Evolutionary conservation across 176 grass and related monocot species (phyloP), one percentile per base, ranked within the genome.

Genomic region (Typha latifolia): DNA sequence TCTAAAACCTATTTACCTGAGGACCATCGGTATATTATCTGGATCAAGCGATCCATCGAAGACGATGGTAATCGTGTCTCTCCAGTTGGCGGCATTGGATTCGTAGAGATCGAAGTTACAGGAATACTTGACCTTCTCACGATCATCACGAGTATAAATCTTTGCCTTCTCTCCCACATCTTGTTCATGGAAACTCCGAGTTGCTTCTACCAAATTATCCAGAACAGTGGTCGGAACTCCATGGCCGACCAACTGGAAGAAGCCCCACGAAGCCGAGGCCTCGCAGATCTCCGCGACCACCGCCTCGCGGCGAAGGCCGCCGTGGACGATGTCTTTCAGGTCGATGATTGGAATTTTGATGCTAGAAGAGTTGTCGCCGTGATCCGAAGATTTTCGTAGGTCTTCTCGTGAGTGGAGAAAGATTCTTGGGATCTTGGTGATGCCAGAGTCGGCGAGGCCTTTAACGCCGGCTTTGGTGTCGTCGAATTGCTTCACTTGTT

Each of bases 171-270:
- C 72, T 4, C 69, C 70, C 14, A 16, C 15, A 0, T 52, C 34
- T 49, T 20, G 26, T 12, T 81, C 70, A 66, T 81, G 20, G 48
- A 74, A 74, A 31, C 14, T 32, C 47, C 31, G 51, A 1, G 47
- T 15, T 10, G 26, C 61, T 49, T 69, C 34, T 7, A 69, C 9
- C 15, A 64, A 11, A 0, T 47, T 12, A 8, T 63, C 26, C 20
- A 74, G 14, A 12, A 56, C 21, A 13, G 31, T 14, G 16, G 20
- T 14, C 12, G 64, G 48, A 0, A 81, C 15, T 4, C 43, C 64
- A 61, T 81, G 79, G 61, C 69, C 69, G 14, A 78, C 74, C 74
- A 78, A 7, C 52, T 78, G 78, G 52, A 81, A 66, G 49, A 81
- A 49, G 10, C 59, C 76, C 63, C 52, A 81, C 0, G 3, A 10